Percentiles rank a stretch among this genome's conserved stretches.
Evolutionary conservation across 1,139 yeast genomes (phyloP).

Genomic region (Suhomyces maxii): DNA sequence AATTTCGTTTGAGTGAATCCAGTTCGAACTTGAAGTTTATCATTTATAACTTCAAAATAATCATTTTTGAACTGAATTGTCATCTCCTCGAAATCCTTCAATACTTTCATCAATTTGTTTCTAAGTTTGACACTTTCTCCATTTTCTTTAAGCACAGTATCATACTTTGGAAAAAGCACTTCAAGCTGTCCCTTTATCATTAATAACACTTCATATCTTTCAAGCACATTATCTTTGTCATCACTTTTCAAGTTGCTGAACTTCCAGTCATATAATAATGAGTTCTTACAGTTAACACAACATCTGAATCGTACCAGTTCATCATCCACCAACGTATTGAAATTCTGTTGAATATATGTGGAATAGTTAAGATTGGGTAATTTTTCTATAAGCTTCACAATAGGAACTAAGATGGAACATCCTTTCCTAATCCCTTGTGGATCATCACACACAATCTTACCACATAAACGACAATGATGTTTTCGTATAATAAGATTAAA

Average conservation of each 20-base stretch:
- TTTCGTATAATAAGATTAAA: conserved; percentile 67
- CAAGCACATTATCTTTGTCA: conserved; percentile 2
- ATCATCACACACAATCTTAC: conserved; percentile 77
- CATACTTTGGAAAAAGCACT: conserved; percentile 33
- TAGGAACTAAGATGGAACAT: conserved; percentile 76
- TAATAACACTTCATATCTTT: conserved; percentile 31
- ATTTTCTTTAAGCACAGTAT: conserved; percentile 7
- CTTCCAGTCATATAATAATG: conserved; percentile 57
- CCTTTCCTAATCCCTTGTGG: conserved; percentile 30
- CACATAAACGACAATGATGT: conserved; percentile 90
- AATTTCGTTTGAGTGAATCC: conserved; percentile 21
- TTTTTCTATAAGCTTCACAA: conserved; percentile 47
- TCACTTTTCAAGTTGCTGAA: conserved; percentile 36
- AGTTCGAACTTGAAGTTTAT: conserved; percentile 18
- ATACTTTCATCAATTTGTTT: conserved; percentile 25
- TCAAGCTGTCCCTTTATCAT: conserved; percentile 36
- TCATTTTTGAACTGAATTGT: conserved; percentile 26
- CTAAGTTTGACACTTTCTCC: conserved; percentile 22
- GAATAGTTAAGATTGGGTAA: conserved; percentile 40
- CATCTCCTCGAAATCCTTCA: conserved; percentile 38
- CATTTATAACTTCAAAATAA: conserved; percentile 22
- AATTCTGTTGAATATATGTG: conserved; percentile 25
- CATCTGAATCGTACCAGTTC: conserved; percentile 38
- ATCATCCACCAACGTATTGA: conserved; percentile 15
- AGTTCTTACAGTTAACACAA: conserved; percentile 68